Base-by-base conservation (phyloP, 2,329 filamentous ascomycete species). In the Pseudocercospora cruenta region DNA sequence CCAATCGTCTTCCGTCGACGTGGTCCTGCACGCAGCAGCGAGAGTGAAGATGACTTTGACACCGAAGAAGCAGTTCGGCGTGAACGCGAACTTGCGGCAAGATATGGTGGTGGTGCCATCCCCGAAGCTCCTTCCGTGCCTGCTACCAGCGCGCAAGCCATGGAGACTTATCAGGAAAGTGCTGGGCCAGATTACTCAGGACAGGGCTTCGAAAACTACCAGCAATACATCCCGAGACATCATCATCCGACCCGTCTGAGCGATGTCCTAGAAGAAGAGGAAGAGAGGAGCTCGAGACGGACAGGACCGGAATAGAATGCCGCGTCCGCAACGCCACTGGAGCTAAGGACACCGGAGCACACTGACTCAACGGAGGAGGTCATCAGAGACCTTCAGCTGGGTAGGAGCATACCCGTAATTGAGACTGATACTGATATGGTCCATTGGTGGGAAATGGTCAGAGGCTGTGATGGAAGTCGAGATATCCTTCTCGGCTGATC, bases 221-320 rank as follows among this genome's bases (percentile, higher is more conserved):
- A 71, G 65, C 60, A 66, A 61, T 69, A 68, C 54, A 68, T 67
- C 89, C 67, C 69, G 5, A 78, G 83, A 63, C 93, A 96, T 78
- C 92, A 95, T 71, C 93, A 97, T 79, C 93, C 93, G 0, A 96
- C 93, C 8, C 84, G 94, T 64, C 82, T 97, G 69, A 96, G 93
- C 77, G 93, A 96, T 79, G 93, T 97, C 28, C 85, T 95, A 75
- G 93, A 93, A 75, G 90, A 96, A 69, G 92, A 95, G 71, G 92
- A 96, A 79, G 74, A 77, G 69, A 70, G 75, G 58, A 77, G 77
- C 64, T 75, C 71, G 64, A 65, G 77, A 31, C 72, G 75, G 28
- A 79, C 75, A 49, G 71, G 68, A 47, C 60, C 55, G 31, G 55
- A 58, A 24, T 58, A 58, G 55, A 43, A 58, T 43, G n/a, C 55